These are phyloP conservation scores for Fraxinus americana DNA, from an alignment of 257 asterid genomes.

Conservation along the genomic window DNA sequence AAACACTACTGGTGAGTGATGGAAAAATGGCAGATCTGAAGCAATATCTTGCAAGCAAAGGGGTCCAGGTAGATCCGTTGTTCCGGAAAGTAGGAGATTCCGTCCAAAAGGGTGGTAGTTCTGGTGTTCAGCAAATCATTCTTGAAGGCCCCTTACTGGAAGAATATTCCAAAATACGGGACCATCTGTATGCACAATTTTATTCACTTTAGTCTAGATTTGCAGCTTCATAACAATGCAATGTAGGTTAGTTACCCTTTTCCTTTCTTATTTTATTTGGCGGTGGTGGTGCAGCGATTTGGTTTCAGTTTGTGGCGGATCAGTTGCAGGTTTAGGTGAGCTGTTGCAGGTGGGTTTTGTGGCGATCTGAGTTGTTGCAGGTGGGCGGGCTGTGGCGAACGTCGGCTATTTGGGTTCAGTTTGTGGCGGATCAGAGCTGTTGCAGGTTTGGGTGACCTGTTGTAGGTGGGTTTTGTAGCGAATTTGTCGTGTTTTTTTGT, in stretches of 20 bases:
- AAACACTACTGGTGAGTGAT: slow-evolving; percentile 93
- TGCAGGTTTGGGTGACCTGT: too few species aligned
- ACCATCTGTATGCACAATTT: slow-evolving; percentile 80
- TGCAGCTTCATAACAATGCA: not conserved
- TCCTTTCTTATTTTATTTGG: not conserved
- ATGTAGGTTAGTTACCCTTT: not conserved
- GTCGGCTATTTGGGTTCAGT: too few species aligned
- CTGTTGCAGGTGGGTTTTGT: too few species aligned
- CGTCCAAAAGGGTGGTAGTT: slow-evolving; percentile 89
- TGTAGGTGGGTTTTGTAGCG: too few species aligned
- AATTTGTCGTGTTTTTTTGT: too few species aligned
- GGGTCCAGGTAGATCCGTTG: slow-evolving; percentile 95
- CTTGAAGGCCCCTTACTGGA: slow-evolving; percentile 96
- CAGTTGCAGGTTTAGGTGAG: too few species aligned
- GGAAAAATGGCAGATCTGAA: slow-evolving; percentile 96
- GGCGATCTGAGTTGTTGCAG: too few species aligned
- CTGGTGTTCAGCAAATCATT: slow-evolving; percentile 74
- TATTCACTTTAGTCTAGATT: slow-evolving; percentile 56
- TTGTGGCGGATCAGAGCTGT: too few species aligned
- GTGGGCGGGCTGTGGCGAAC: too few species aligned
- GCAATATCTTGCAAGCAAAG: slow-evolving; percentile 93
- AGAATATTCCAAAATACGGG: slow-evolving; percentile 83
- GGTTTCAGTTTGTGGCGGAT: too few species aligned
- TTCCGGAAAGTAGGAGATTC: slow-evolving; percentile 95
- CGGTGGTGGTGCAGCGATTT: too few species aligned